phyloP scores from a whole-genome alignment of 768 basidiomycete genomes.

The Hericium rajendrae region DNA sequence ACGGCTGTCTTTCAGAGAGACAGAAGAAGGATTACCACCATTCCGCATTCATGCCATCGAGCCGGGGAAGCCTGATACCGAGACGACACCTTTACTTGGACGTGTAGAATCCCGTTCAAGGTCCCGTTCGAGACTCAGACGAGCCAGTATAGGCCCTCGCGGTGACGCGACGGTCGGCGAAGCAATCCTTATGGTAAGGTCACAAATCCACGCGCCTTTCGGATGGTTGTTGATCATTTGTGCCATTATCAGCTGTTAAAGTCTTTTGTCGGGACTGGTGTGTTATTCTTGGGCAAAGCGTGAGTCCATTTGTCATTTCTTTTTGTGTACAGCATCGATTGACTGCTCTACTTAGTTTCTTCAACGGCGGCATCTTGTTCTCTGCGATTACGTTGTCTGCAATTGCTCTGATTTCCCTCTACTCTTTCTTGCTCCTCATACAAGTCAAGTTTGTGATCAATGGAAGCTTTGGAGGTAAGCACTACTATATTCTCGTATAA shows the following conservation, averaged over 20 bases:
- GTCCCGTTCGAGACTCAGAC: slow-evolving; percentile 45
- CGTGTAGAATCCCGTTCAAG: slow-evolving; percentile 28
- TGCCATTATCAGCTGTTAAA: slow-evolving; percentile 59
- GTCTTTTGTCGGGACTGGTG: slow-evolving; percentile 91
- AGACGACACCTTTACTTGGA: slow-evolving; percentile 49
- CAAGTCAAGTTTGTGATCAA: slow-evolving; percentile 81
- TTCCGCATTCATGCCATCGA: slow-evolving; percentile 3
- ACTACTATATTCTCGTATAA: neutral
- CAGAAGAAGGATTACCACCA: slow-evolving; percentile 1
- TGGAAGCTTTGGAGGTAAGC: slow-evolving; percentile 85
- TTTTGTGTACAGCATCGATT: too few species aligned
- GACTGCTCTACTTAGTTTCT: slow-evolving; percentile 47
- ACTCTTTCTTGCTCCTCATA: slow-evolving; percentile 88
- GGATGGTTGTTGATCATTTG: neutral
- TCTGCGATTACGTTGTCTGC: slow-evolving; percentile 65
- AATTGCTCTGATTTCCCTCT: slow-evolving; percentile 82
- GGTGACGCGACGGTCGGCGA: slow-evolving; percentile 89
- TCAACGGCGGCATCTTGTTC: slow-evolving; percentile 92
- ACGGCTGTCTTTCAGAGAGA: neutral
- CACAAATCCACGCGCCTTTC: neutral
- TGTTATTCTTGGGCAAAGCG: slow-evolving; percentile 94
- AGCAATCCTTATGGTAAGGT: slow-evolving; percentile 81
- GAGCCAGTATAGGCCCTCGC: slow-evolving; percentile 46
- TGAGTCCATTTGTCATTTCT: slow-evolving; percentile 27
- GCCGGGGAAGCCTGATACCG: slow-evolving; percentile 20